Evolutionary conservation across 2,329 filamentous ascomycete genomes (phyloP).

Genomic region (Pseudogymnoascus sp.): DNA sequence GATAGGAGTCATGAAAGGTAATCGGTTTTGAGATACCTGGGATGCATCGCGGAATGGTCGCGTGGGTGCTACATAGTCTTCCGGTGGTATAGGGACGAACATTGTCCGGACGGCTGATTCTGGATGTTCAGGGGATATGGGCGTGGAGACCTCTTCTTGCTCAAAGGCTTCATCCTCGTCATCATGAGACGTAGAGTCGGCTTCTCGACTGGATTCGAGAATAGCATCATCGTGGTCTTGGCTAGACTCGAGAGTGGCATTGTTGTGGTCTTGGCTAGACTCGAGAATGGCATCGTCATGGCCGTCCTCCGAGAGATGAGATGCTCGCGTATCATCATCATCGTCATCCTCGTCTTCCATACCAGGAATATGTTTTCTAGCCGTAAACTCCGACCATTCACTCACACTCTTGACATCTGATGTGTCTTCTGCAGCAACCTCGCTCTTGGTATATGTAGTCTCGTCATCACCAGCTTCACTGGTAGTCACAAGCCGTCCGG

Average conservation of each 20-base stretch:
- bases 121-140: conserved; percentile 31
- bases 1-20: conserved; percentile 98
- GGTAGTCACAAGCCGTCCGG: conserved; percentile 57
- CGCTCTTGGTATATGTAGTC: conserved; percentile 30
- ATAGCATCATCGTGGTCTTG: conserved; percentile 28
- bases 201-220: conserved; percentile 14
- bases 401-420: conserved; percentile 57
- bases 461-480: conserved; percentile 57
- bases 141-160: conserved; percentile 37
- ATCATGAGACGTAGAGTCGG: conserved; percentile 11
- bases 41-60: conserved; percentile 73
- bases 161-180: conserved; percentile 14
- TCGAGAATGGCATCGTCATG: not conserved
- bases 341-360: conserved; percentile 30
- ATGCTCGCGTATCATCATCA: conserved; percentile 29
- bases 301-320: conserved; percentile 33
- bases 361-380: conserved; percentile 58
- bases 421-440: conserved; percentile 37
- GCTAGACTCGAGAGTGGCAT: not conserved
- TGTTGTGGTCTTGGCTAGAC: conserved; percentile 14
- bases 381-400: conserved; percentile 84
- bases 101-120: conserved; percentile 46
- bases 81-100: conserved; percentile 75
- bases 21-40: conserved; percentile 75
- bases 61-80: conserved; percentile 74